phyloP scores from a whole-genome alignment of 2,329 filamentous ascomycete species.

The Onygena corvina region DNA sequence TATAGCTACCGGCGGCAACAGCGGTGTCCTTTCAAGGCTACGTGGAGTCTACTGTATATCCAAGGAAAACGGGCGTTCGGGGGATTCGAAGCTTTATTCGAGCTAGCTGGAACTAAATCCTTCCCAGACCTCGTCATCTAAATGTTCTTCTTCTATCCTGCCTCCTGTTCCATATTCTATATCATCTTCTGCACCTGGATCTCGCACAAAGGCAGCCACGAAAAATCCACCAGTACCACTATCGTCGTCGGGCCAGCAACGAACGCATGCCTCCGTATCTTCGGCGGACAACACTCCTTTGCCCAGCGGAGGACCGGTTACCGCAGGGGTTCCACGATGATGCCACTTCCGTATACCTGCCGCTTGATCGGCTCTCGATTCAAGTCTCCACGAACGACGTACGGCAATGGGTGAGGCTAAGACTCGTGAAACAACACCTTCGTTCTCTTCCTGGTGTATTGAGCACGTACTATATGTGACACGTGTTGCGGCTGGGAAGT shows the following conservation, averaged over 20 bases:
- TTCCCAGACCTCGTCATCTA: not conserved
- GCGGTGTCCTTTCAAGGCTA: too few species aligned
- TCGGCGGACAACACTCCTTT: conserved; percentile 31
- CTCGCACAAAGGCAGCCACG: conserved; percentile 69
- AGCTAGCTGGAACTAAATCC: conserved; percentile 1
- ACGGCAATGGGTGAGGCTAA: conserved; percentile 56
- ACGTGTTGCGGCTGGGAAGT: conserved; percentile 60
- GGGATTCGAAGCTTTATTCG: too few species aligned
- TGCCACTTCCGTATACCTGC: conserved; percentile 64
- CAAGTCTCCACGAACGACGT: conserved; percentile 62
- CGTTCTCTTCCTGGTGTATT: conserved; percentile 76
- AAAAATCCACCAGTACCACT: conserved; percentile 93
- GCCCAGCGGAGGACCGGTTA: conserved; percentile 12
- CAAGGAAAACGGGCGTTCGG: too few species aligned
- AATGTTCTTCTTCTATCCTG: not conserved
- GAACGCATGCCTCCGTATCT: conserved; percentile 58
- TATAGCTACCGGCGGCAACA: too few species aligned
- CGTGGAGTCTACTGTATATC: too few species aligned
- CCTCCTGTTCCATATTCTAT: not conserved
- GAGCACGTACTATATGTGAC: conserved; percentile 95
- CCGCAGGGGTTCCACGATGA: conserved; percentile 43
- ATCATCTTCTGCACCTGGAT: conserved; percentile 23
- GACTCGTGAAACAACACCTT: conserved; percentile 64
- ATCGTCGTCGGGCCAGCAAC: conserved; percentile 68
- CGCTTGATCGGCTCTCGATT: conserved; percentile 60